Evolutionary conservation across 768 basidiomycete species (phyloP), one percentile per base, ranked within the genome.

Genomic region (Macrolepiota albuminosa): DNA sequence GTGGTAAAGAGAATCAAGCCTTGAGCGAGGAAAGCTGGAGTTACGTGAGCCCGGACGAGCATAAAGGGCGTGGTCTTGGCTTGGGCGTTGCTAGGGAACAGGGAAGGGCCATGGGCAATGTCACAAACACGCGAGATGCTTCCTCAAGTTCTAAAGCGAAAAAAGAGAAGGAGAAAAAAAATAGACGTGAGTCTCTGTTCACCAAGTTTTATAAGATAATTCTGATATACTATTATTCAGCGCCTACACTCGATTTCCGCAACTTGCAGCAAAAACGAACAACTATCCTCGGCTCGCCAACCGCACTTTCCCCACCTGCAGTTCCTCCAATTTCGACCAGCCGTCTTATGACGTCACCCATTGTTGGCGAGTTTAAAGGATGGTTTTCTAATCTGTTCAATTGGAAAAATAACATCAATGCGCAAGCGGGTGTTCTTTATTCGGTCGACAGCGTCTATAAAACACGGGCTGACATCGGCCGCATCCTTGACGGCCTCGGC

Each of bases 381-480:
- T 97, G 95, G 95, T 95, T 98, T 74, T 91, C 93, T 24, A 96
- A 91, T 65, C 77, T 98, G 34, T 98, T 98, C 79, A 91, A 87
- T 72, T 97, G 93, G 91, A 94, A 91, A 69, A 78, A 81, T 36
- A 83, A 84, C 56, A 73, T 67, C 73, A 68, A 70, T 74, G 61
- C 65, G 14, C 71, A 70, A 58, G 70, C 67, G 51, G 70, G 76
- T 56, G 69, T 81, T 34, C 67, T 84, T 24, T 88, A 86, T 69
- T 90, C 89, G 4, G 64, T 73, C 16, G 78, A 84, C 58, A 81
- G 83, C 59, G 66, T 85, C 46, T 72, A 73, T 16, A 78, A 80
- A 39, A 95, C 93, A 6, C 83, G 90, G 11, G 70, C 79, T 37
- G 85, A 89, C 64, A 80, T 85, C 53, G 76, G 80, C 16, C 77